phyloP scores from a whole-genome alignment of 2,329 filamentous ascomycete species.

The Colletotrichum godetiae region DNA sequence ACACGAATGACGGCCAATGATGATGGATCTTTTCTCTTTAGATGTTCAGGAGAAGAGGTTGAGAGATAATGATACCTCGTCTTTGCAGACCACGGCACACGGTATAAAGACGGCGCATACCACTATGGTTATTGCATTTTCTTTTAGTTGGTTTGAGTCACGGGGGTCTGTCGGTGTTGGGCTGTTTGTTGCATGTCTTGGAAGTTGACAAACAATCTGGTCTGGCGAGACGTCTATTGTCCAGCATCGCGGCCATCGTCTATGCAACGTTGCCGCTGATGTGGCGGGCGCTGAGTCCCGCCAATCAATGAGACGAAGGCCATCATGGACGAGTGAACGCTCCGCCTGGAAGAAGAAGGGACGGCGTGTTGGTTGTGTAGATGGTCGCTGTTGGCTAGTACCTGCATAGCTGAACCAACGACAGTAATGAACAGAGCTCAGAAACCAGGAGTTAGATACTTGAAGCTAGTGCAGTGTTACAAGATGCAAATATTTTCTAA shows the following conservation, averaged over 20 bases:
- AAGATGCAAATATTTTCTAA: background rate
- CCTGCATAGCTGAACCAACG: conserved; percentile 30
- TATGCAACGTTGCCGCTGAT: conserved; percentile 1
- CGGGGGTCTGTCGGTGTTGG: conserved; percentile 31
- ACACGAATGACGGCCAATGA: conserved; percentile 35
- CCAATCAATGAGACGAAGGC: background rate
- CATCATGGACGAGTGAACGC: background rate
- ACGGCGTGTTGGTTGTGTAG: conserved; percentile 22
- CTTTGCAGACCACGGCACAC: conserved; percentile 28
- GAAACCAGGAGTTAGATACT: conserved; percentile 10
- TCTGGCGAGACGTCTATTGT: conserved; percentile 17
- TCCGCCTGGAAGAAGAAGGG: conserved; percentile 4
- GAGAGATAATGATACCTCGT: conserved; percentile 33
- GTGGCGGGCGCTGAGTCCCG: background rate
- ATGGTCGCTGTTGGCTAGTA: conserved; percentile 30
- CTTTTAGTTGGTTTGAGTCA: conserved; percentile 33
- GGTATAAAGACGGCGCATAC: conserved; percentile 35
- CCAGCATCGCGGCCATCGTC: conserved; percentile 11
- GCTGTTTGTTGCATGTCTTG: conserved; percentile 33
- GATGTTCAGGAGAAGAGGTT: conserved; percentile 29
- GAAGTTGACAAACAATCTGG: conserved; percentile 22
- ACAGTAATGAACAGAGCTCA: conserved; percentile 25
- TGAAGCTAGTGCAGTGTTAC: conserved; percentile 2
- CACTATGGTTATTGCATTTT: conserved; percentile 35
- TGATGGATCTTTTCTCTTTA: conserved; percentile 41